phyloP scores from a whole-genome alignment of 2,329 filamentous ascomycete species.

The Fusarium fujikuroi region DNA sequence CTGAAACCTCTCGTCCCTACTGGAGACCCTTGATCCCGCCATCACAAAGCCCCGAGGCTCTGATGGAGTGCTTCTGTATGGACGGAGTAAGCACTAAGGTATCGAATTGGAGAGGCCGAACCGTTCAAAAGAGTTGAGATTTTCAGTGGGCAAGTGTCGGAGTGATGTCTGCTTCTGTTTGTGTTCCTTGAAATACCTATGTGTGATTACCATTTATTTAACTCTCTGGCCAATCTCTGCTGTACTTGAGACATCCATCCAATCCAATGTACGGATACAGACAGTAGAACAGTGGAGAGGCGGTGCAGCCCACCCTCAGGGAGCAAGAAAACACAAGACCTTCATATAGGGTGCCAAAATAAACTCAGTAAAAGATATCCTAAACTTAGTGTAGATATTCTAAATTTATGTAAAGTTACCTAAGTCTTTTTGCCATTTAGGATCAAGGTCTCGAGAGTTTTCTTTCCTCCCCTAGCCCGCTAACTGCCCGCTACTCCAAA shows the following conservation, averaged over 20 bases:
- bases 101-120: conserved; percentile 5
- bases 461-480: neutral
- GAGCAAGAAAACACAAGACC: no score
- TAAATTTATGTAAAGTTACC: no score
- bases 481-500: neutral
- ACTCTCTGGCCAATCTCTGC: neutral
- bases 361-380: no score
- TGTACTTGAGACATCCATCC: neutral
- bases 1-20: conserved; percentile 13
- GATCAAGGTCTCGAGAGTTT: no score
- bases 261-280: neutral
- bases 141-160: neutral
- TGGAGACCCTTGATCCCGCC: conserved; percentile 23
- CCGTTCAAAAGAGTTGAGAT: neutral
- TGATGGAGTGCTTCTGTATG: conserved; percentile 7
- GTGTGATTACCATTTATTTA: neutral
- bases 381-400: no score
- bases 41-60: conserved; percentile 2
- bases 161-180: neutral
- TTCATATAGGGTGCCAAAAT: no score
- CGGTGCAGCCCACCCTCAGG: conserved; percentile 14
- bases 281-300: conserved; percentile 18
- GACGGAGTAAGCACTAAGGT: conserved; percentile 17
- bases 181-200: neutral
- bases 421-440: no score